Evolutionary conservation across 768 basidiomycete species (phyloP).

Genomic region (Lenzites betulinus): DNA sequence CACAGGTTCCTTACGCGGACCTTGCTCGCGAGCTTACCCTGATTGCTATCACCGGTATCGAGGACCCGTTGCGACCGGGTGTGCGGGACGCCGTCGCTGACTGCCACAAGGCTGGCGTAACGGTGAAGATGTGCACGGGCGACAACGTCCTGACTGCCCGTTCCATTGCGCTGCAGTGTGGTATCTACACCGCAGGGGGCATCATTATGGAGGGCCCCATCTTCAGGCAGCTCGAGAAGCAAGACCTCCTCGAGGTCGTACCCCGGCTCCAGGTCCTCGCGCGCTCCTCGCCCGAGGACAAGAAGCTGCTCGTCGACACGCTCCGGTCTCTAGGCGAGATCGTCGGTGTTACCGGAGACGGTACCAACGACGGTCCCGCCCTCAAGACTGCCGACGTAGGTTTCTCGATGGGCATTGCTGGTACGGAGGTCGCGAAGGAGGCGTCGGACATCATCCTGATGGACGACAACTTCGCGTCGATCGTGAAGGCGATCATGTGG

Average conservation of each 20-base stretch:
- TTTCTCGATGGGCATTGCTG: conserved; percentile 95
- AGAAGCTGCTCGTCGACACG: conserved; percentile 89
- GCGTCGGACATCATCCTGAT: conserved; percentile 98
- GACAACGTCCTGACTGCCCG: conserved; percentile 94
- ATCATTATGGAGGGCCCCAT: conserved; percentile 98
- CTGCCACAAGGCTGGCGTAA: conserved; percentile 87
- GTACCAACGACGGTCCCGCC: conserved; percentile 97
- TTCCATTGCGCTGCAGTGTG: conserved; percentile 96
- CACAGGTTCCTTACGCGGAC: conserved; percentile 66
- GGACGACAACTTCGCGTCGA: conserved; percentile 96
- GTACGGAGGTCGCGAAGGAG: conserved; percentile 98
- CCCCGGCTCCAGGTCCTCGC: conserved; percentile 96
- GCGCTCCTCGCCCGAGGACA: conserved; percentile 96
- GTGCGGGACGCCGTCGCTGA: conserved; percentile 87
- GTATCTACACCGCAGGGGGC: conserved; percentile 91
- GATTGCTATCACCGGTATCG: conserved; percentile 91
- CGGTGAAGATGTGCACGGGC: conserved; percentile 98
- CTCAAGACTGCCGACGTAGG: conserved; percentile 95
- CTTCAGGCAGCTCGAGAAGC: conserved; percentile 75
- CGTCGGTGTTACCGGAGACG: conserved; percentile 96
- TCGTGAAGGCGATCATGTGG: conserved; percentile 99
- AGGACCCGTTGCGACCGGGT: conserved; percentile 91
- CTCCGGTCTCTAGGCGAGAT: conserved; percentile 86
- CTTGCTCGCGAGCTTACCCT: conserved; percentile 77
- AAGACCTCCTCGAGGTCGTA: conserved; percentile 78